phyloP scores from a whole-genome alignment of 148 eudicot genomes.

The Dianthus caryophyllus region DNA sequence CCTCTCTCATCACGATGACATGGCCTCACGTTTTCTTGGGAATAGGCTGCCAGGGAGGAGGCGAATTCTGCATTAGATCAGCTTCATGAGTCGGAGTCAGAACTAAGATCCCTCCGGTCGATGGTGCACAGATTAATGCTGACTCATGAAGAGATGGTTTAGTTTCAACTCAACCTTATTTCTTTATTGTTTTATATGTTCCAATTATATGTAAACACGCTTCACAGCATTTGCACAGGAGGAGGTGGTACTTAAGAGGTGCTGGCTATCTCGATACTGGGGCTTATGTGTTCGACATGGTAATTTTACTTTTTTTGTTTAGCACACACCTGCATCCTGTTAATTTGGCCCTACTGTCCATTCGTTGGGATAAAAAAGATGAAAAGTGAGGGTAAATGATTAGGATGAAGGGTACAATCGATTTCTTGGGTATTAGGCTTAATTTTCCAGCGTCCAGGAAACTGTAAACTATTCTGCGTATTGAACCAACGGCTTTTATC shows the following conservation, averaged over 20 bases:
- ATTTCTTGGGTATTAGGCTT: neutral
- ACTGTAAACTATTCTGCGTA: conserved; percentile 1
- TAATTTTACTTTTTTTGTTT: conserved; percentile 28
- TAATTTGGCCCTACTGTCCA: no score
- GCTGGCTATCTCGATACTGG: conserved; percentile 98
- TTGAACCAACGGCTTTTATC: neutral
- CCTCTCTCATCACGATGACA: neutral
- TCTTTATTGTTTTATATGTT: conserved; percentile 9
- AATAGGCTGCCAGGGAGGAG: conserved; percentile 65
- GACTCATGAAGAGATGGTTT: conserved; percentile 87
- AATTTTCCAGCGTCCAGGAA: neutral
- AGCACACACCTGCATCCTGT: neutral
- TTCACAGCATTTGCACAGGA: conserved; percentile 54
- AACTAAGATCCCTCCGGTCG: conserved; percentile 56
- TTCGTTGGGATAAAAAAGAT: no score
- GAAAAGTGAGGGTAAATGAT: no score
- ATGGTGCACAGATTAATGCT: conserved; percentile 68
- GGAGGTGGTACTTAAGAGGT: conserved; percentile 94
- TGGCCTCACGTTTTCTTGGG: conserved; percentile 16
- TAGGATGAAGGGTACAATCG: neutral
- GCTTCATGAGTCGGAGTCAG: conserved; percentile 52
- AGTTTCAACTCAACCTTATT: conserved; percentile 16
- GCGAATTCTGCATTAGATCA: conserved; percentile 55
- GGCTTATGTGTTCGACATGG: conserved; percentile 65
- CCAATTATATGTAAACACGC: conserved; percentile 27